phyloP scores from a whole-genome alignment of 2,329 filamentous ascomycete species.

The Colletotrichum filicis region DNA sequence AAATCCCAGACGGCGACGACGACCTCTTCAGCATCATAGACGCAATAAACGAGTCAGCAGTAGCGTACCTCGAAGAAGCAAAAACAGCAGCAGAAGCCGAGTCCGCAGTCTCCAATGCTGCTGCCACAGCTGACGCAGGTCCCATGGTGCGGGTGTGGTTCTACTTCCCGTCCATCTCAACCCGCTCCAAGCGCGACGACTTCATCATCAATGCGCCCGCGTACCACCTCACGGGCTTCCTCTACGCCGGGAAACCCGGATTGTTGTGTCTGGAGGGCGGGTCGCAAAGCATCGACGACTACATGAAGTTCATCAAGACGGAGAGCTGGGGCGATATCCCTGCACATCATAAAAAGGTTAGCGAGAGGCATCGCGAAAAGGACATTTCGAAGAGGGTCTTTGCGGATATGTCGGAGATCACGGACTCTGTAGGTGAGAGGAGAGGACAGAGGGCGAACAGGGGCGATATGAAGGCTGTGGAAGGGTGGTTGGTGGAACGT shows the following conservation, averaged over 20 bases:
- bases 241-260: constrained; percentile 70
- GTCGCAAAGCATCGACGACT: constrained; percentile 61
- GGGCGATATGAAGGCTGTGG: constrained; percentile 63
- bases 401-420: constrained; percentile 67
- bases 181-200: constrained; percentile 67
- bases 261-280: constrained; percentile 62
- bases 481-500: constrained; percentile 58
- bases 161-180: constrained; percentile 71
- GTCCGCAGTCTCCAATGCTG: neutral
- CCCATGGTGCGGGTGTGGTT: constrained; percentile 67
- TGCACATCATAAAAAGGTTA: constrained; percentile 71
- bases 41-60: constrained; percentile 50
- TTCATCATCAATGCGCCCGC: constrained; percentile 63
- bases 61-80: constrained; percentile 41
- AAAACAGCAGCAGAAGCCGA: constrained; percentile 13
- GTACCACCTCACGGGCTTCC: constrained; percentile 67
- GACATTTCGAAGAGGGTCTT: constrained; percentile 53
- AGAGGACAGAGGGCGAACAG: constrained; percentile 60
- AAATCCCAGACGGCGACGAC: constrained; percentile 49
- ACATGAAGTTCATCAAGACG: constrained; percentile 73
- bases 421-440: constrained; percentile 58
- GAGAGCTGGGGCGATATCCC: constrained; percentile 73
- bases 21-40: constrained; percentile 60
- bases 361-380: constrained; percentile 61
- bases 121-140: neutral